Evolutionary conservation across 2,329 filamentous ascomycete species (phyloP).

Genomic region (Beauveria sp.): DNA sequence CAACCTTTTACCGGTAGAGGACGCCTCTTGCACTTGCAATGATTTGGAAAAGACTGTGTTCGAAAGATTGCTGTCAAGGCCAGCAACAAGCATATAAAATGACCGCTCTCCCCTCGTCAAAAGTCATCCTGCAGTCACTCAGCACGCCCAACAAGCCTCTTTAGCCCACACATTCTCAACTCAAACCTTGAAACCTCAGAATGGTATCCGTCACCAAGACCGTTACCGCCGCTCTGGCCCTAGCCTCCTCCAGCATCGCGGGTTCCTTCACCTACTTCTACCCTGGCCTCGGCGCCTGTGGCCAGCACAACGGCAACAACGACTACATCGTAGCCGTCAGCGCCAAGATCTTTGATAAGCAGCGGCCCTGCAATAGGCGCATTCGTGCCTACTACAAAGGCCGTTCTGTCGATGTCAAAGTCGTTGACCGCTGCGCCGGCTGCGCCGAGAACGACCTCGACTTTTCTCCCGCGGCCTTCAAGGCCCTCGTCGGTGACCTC

Average conservation of each 20-base stretch:
- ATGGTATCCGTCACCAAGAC: constrained; percentile 17
- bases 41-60: too few relatives aligned
- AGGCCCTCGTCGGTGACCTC: constrained; percentile 30
- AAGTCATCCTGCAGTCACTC: background rate
- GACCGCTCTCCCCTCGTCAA: background rate
- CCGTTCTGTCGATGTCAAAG: constrained; percentile 47
- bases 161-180: background rate
- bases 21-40: background rate
- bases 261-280: constrained; percentile 45
- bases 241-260: background rate
- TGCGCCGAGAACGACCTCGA: constrained; percentile 42
- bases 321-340: constrained; percentile 62
- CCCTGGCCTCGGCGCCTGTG: constrained; percentile 62
- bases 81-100: background rate
- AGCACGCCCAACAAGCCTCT: background rate
- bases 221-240: constrained; percentile 15
- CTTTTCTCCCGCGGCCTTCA: constrained; percentile 38
- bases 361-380: constrained; percentile 50
- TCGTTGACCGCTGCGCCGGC: constrained; percentile 59
- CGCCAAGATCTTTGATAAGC: constrained; percentile 57
- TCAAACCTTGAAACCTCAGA: constrained; percentile 10
- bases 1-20: background rate
- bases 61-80: background rate
- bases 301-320: constrained; percentile 40
- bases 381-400: constrained; percentile 51